These are phyloP conservation scores for Escovopsis weberi DNA, from an alignment of 2,329 filamentous ascomycete genomes.

Conservation along the genomic window DNA sequence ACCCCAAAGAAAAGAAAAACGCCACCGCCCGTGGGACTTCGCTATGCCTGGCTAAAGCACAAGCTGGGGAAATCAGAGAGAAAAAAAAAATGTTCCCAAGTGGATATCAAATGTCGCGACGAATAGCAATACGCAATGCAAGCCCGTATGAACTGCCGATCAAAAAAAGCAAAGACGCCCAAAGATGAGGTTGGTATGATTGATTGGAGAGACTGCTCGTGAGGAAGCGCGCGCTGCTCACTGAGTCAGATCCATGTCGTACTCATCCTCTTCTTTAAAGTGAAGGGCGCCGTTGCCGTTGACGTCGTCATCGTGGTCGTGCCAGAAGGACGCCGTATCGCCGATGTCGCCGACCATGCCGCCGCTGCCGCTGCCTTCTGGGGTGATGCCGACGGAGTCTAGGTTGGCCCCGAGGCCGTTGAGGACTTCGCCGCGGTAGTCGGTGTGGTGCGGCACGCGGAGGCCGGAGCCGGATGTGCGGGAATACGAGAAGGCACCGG, in stretches of 20 bases:
- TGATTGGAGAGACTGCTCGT: not conserved
- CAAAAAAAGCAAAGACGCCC: too few species aligned
- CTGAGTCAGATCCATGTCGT: slow-evolving; percentile 58
- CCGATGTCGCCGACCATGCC: slow-evolving; percentile 30
- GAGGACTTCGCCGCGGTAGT: slow-evolving; percentile 69
- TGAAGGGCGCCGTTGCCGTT: slow-evolving; percentile 19
- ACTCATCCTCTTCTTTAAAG: slow-evolving; percentile 94
- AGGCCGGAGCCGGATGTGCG: slow-evolving; percentile 72
- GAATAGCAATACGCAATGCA: too few species aligned
- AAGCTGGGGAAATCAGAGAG: too few species aligned
- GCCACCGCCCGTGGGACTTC: too few species aligned
- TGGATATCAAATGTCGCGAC: too few species aligned
- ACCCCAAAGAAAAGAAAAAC: too few species aligned
- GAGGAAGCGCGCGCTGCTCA: slow-evolving; percentile 2
- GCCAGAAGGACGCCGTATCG: slow-evolving; percentile 45
- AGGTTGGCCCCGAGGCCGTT: slow-evolving; percentile 27
- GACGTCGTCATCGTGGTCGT: slow-evolving; percentile 57
- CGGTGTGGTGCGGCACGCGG: slow-evolving; percentile 84
- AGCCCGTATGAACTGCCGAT: too few species aligned
- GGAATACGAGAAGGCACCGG: slow-evolving; percentile 67
- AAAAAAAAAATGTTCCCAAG: too few species aligned
- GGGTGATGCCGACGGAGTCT: slow-evolving; percentile 23
- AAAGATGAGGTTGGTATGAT: too few species aligned
- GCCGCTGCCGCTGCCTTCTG: slow-evolving; percentile 23
- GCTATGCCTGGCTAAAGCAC: too few species aligned